These are phyloP conservation scores for Eucalyptus pauciflora DNA, from an alignment of 345 rosid species.

Conservation along the genomic window DNA sequence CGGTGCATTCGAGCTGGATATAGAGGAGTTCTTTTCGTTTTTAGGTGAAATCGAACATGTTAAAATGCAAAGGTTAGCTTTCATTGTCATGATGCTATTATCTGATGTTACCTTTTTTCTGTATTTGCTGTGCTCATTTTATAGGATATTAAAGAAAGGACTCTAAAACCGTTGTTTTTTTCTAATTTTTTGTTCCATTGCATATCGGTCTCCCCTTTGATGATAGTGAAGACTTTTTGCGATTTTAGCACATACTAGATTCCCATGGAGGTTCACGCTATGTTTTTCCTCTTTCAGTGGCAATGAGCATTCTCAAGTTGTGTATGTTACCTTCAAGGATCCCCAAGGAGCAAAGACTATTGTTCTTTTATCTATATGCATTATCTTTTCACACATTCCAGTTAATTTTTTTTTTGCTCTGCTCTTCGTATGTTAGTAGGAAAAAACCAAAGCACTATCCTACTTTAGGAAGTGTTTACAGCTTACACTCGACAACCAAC, in stretches of 20 bases:
- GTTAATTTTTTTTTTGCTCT: background rate
- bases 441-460: background rate
- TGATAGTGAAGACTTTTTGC: background rate
- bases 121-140: too few relatives aligned
- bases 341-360: constrained; percentile 80
- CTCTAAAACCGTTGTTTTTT: too few relatives aligned
- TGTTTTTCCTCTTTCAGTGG: constrained; percentile 15
- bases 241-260: background rate
- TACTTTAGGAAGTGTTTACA: background rate
- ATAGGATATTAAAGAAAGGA: too few relatives aligned
- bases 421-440: background rate
- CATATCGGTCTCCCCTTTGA: too few relatives aligned
- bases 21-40: too few relatives aligned
- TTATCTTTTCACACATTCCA: background rate
- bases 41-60: too few relatives aligned
- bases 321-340: constrained; percentile 82
- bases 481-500: background rate
- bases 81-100: too few relatives aligned
- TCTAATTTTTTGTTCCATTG: too few relatives aligned
- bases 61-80: too few relatives aligned
- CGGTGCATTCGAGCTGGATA: too few relatives aligned
- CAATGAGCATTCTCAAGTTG: constrained; percentile 50
- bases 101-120: too few relatives aligned
- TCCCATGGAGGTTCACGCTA: background rate
- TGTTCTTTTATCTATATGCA: constrained; percentile 63